Percentiles rank a stretch among this genome's conserved stretches.
Conservation (phyloP, 495 filamentous ascomycete genomes). For the Cryomyces minteri region DNA sequence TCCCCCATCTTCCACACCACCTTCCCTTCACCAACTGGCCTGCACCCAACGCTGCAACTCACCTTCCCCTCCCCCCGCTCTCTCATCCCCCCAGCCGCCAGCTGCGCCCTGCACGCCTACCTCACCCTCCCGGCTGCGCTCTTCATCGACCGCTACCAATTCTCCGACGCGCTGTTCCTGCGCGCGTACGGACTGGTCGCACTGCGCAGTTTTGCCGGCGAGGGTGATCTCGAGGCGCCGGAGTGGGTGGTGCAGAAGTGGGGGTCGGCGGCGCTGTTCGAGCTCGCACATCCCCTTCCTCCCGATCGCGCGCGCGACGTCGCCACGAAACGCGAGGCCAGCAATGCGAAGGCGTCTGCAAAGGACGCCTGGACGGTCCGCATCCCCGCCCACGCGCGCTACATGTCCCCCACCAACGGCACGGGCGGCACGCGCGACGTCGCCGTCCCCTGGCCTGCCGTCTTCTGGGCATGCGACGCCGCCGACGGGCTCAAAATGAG, state of each 20-base stretch:
- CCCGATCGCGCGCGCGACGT: slow-evolving; percentile 5
- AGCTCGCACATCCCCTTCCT: slow-evolving; percentile 39
- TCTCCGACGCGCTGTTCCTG: slow-evolving; percentile 54
- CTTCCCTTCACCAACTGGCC: slow-evolving; percentile 55
- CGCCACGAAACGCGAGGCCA: slow-evolving; percentile 2
- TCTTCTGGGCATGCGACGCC: slow-evolving; percentile 85
- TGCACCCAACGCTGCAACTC: slow-evolving; percentile 61
- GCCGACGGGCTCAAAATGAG: slow-evolving; percentile 56
- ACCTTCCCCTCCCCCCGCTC: slow-evolving; percentile 14
- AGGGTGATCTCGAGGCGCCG: slow-evolving; percentile 85
- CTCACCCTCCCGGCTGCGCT: slow-evolving; percentile 69
- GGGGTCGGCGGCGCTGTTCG: slow-evolving; percentile 65
- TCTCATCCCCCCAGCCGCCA: slow-evolving; percentile 19
- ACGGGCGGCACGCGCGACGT: slow-evolving; percentile 25
- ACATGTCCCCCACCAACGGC: slow-evolving; percentile 39
- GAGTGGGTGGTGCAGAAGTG: slow-evolving; percentile 59
- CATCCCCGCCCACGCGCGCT: slow-evolving; percentile 78
- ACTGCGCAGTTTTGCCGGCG: slow-evolving; percentile 50
- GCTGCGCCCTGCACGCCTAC: slow-evolving; percentile 64
- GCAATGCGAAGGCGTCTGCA: neutral
- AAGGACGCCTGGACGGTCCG: slow-evolving; percentile 41
- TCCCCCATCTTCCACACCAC: slow-evolving; percentile 29
- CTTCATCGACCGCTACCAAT: slow-evolving; percentile 78
- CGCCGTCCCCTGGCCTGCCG: slow-evolving; percentile 51
- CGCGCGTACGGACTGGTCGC: slow-evolving; percentile 53